A percentile compares a stretch with the other conserved stretches of the same genome.
Evolutionary conservation across 2,329 filamentous ascomycete genomes (phyloP).

Genomic region (Karstenula rhodostoma): DNA sequence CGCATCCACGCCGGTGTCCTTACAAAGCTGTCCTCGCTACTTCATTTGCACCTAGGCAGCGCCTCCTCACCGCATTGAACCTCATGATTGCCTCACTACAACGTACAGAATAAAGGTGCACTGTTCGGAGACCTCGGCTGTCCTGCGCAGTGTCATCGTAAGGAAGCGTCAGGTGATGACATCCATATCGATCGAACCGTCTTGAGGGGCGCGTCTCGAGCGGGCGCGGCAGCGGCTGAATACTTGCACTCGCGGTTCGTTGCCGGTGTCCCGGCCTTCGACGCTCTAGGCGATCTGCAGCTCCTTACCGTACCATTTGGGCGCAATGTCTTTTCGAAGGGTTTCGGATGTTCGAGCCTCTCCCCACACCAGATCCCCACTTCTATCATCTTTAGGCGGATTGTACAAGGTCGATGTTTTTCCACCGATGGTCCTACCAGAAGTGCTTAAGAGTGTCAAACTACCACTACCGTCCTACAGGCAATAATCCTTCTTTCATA

Average conservation of each 20-base stretch:
- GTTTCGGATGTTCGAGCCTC: constrained; percentile 47
- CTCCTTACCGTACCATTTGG: constrained; percentile 44
- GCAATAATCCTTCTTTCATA: constrained; percentile 16
- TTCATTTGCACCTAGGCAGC: constrained; percentile 31
- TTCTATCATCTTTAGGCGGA: constrained; percentile 29
- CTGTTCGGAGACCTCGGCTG: constrained; percentile 1
- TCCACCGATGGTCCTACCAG: constrained; percentile 1
- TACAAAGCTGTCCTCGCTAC: not conserved
- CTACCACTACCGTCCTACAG: not conserved
- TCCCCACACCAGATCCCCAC: constrained; percentile 31
- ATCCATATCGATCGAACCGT: constrained; percentile 39
- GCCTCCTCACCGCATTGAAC: constrained; percentile 22
- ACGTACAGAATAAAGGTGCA: constrained; percentile 20
- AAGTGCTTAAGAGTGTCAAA: not conserved
- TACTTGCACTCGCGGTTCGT: constrained; percentile 42
- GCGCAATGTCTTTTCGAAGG: constrained; percentile 48
- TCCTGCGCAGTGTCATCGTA: constrained; percentile 1
- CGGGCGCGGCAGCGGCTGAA: constrained; percentile 31
- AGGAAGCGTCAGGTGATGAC: constrained; percentile 26
- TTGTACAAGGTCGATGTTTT: constrained; percentile 37
- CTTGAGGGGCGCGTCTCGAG: constrained; percentile 34
- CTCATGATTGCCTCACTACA: constrained; percentile 12
- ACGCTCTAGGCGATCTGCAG: constrained; percentile 37
- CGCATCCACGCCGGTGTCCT: constrained; percentile 2
- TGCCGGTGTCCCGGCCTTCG: constrained; percentile 44